These are phyloP conservation scores for Ceratocystis lukuohia DNA, from an alignment of 2,329 filamentous ascomycete species.

Conservation along the genomic window DNA sequence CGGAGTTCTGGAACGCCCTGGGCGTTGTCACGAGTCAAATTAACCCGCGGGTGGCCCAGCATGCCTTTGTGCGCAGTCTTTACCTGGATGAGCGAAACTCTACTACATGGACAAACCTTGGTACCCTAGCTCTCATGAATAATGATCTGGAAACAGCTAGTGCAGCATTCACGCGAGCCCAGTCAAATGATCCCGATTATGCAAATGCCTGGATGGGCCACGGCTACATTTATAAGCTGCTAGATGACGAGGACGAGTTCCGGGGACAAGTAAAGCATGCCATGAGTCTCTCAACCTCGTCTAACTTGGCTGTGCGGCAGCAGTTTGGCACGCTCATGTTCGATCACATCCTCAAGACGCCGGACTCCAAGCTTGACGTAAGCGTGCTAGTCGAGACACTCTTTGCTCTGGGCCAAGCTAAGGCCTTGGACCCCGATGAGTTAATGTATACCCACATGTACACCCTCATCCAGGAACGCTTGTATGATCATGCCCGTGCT, in stretches of 20 bases:
- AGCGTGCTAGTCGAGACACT: slow-evolving; percentile 68
- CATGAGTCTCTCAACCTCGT: slow-evolving; percentile 78
- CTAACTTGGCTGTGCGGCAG: slow-evolving; percentile 56
- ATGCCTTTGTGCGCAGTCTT: slow-evolving; percentile 84
- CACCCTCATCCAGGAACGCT: slow-evolving; percentile 69
- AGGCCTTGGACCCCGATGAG: slow-evolving; percentile 55
- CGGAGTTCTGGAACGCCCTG: slow-evolving; percentile 94
- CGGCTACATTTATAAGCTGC: slow-evolving; percentile 66
- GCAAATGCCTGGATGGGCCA: slow-evolving; percentile 90
- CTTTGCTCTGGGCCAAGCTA: slow-evolving; percentile 75
- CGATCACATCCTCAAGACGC: slow-evolving; percentile 56
- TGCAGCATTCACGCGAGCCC: slow-evolving; percentile 75
- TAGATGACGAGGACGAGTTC: slow-evolving; percentile 63
- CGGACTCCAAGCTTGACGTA: slow-evolving; percentile 34
- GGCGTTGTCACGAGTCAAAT: slow-evolving; percentile 80
- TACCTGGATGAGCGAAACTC: slow-evolving; percentile 81
- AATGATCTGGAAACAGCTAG: slow-evolving; percentile 79
- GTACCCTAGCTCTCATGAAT: slow-evolving; percentile 70
- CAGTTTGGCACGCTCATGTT: slow-evolving; percentile 74
- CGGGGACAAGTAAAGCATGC: slow-evolving; percentile 81
- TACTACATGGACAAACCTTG: slow-evolving; percentile 80
- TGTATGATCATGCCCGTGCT: slow-evolving; percentile 52
- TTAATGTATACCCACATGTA: slow-evolving; percentile 63
- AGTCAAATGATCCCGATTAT: slow-evolving; percentile 89
- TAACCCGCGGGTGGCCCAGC: slow-evolving; percentile 79